Evolutionary conservation across 1,139 yeast species (phyloP).

Genomic region (Zygosaccharomyces pseudobailii): DNA sequence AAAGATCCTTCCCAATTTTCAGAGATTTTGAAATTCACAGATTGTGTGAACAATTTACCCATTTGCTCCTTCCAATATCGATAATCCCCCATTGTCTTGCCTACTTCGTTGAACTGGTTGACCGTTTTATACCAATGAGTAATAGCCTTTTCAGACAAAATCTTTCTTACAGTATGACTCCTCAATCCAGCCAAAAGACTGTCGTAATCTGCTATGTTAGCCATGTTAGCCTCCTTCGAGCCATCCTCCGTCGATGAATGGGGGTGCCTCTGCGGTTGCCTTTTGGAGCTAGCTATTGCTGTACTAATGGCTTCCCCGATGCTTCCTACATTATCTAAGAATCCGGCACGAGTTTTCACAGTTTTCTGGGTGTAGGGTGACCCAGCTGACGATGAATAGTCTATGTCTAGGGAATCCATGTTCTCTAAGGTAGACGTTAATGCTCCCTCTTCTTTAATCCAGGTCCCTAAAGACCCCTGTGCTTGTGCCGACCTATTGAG

Average conservation of each 20-base stretch:
- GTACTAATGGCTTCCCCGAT: conserved; percentile 2
- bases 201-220: background rate
- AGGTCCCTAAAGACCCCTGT: background rate
- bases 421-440: background rate
- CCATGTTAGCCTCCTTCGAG: background rate
- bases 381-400: background rate
- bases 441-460: background rate
- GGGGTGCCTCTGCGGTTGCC: background rate
- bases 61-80: conserved; percentile 46
- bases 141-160: conserved; percentile 23
- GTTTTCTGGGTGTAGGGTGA: background rate
- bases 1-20: conserved; percentile 43
- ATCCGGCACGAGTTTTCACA: background rate
- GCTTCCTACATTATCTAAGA: conserved; percentile 2
- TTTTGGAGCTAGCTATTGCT: background rate
- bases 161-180: background rate
- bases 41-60: conserved; percentile 46
- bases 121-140: conserved; percentile 24
- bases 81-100: conserved; percentile 35
- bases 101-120: conserved; percentile 24
- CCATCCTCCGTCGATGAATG: background rate
- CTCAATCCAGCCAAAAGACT: background rate
- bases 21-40: conserved; percentile 43
- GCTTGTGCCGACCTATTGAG: background rate
- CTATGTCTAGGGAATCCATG: background rate